Evolutionary conservation across 345 rosid species (phyloP).

Genomic region (Lepidium sativum): DNA sequence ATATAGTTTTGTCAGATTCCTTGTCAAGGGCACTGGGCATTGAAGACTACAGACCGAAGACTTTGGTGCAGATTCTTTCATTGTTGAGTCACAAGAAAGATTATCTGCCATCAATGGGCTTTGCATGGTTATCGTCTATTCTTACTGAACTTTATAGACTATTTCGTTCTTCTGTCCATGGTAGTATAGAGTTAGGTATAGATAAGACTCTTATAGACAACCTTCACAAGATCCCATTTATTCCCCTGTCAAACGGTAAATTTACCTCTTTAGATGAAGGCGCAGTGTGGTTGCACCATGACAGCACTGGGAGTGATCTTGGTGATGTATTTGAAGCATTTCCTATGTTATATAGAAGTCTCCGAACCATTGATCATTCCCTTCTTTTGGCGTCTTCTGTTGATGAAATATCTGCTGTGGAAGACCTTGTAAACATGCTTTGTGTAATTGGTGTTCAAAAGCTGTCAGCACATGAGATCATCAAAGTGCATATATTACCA

Average conservation of each 20-base stretch:
- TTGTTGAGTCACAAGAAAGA: slow-evolving; percentile 44
- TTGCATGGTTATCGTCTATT: slow-evolving; percentile 69
- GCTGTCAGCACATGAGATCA: slow-evolving; percentile 84
- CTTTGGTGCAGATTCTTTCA: slow-evolving; percentile 49
- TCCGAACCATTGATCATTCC: slow-evolving; percentile 55
- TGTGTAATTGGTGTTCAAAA: slow-evolving; percentile 60
- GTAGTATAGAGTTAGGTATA: slow-evolving; percentile 24
- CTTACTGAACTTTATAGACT: slow-evolving; percentile 48
- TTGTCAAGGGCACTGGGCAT: slow-evolving; percentile 73
- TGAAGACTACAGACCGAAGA: slow-evolving; percentile 68
- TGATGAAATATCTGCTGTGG: slow-evolving; percentile 24
- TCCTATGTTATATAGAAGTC: slow-evolving; percentile 64
- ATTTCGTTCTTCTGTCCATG: slow-evolving; percentile 39
- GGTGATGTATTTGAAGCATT: slow-evolving; percentile 51
- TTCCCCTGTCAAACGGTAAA: slow-evolving; percentile 79
- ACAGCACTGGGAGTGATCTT: slow-evolving; percentile 38
- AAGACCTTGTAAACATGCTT: slow-evolving; percentile 54
- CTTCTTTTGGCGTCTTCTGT: slow-evolving; percentile 42
- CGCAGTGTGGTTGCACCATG: slow-evolving; percentile 77
- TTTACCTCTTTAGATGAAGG: slow-evolving; percentile 62
- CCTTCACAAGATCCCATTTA: slow-evolving; percentile 55
- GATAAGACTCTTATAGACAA: slow-evolving; percentile 33
- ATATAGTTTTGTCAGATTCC: slow-evolving; percentile 65
- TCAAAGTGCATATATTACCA: slow-evolving; percentile 68
- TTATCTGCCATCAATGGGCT: slow-evolving; percentile 58